Percentiles rank a stretch among this genome's conserved stretches.
Conservation (phyloP, 257 asterid species). For the Salvia miltiorrhiza region DNA sequence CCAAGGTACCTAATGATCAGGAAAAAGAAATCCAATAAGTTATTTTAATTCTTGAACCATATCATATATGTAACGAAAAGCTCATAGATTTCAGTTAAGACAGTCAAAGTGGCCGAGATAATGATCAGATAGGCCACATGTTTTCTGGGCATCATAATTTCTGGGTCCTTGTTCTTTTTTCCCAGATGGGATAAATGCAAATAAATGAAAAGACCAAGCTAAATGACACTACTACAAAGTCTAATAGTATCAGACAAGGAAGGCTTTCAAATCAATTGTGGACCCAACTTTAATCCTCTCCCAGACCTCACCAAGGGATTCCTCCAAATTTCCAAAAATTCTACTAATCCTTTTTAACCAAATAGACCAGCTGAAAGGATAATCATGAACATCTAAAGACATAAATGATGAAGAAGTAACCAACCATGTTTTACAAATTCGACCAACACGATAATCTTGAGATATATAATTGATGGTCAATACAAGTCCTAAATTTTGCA, state of each 20-base stretch:
- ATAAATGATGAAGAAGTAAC: slow-evolving; percentile 3
- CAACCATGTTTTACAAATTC: slow-evolving; percentile 1
- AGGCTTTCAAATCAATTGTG: background rate
- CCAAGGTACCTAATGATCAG: slow-evolving; percentile 88
- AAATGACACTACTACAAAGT: background rate
- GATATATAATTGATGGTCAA: background rate
- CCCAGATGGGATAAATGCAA: background rate
- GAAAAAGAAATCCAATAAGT: slow-evolving; percentile 12
- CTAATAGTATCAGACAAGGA: background rate
- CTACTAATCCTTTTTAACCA: background rate
- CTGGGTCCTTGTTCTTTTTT: background rate
- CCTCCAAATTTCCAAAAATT: background rate
- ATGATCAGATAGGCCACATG: background rate
- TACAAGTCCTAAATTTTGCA: background rate
- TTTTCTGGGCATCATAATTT: background rate
- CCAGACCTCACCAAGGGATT: background rate
- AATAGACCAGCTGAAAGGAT: background rate
- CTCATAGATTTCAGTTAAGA: slow-evolving; percentile 9
- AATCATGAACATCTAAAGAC: slow-evolving; percentile 13
- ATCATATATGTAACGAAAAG: slow-evolving; percentile 2
- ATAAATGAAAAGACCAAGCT: background rate
- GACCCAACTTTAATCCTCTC: background rate
- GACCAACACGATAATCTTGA: background rate
- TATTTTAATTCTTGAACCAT: background rate
- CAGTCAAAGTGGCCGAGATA: slow-evolving; percentile 1